Conservation (phyloP, 1,139 yeast species). For the Zygosaccharomyces sapae region DNA sequence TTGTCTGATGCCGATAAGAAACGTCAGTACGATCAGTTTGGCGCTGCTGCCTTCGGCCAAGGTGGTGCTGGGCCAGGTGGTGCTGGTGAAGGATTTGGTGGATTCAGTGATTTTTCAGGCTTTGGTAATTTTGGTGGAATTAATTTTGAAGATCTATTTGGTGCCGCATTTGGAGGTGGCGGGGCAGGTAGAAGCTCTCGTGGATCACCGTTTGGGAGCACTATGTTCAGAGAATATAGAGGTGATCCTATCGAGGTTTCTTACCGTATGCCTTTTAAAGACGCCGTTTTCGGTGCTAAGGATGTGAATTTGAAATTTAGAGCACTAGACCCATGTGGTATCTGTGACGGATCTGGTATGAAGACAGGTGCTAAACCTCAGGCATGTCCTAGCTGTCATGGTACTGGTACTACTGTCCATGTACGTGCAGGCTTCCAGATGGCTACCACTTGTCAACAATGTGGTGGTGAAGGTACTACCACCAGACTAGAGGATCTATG, state of each 20-base stretch:
- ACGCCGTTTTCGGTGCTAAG: slow-evolving; percentile 75
- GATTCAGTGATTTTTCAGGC: slow-evolving; percentile 46
- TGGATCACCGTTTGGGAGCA: slow-evolving; percentile 15
- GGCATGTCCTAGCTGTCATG: slow-evolving; percentile 86
- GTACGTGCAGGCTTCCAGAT: slow-evolving; percentile 94
- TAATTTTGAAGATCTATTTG: slow-evolving; percentile 85
- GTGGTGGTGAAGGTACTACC: slow-evolving; percentile 85
- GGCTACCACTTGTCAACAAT: slow-evolving; percentile 86
- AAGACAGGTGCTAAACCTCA: slow-evolving; percentile 70
- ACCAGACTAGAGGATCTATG: slow-evolving; percentile 71
- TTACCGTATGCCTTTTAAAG: slow-evolving; percentile 73
- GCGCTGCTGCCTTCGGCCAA: slow-evolving; percentile 76
- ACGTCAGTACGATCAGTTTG: slow-evolving; percentile 87
- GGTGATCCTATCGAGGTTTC: slow-evolving; percentile 88
- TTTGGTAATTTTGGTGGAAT: slow-evolving; percentile 42
- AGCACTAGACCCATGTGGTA: slow-evolving; percentile 72
- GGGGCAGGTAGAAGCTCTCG: slow-evolving; percentile 30
- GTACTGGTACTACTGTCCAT: slow-evolving; percentile 88
- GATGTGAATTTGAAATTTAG: slow-evolving; percentile 63
- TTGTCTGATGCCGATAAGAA: slow-evolving; percentile 83
- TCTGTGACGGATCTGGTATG: slow-evolving; percentile 83
- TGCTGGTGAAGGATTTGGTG: slow-evolving; percentile 65
- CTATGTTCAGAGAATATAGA: slow-evolving; percentile 63
- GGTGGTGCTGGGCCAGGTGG: slow-evolving; percentile 48
- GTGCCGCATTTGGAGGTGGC: slow-evolving; percentile 64